Evolutionary conservation across 2,329 filamentous ascomycete genomes (phyloP), one percentile per base, ranked within the genome.

Genomic region (Exophiala viscosa): DNA sequence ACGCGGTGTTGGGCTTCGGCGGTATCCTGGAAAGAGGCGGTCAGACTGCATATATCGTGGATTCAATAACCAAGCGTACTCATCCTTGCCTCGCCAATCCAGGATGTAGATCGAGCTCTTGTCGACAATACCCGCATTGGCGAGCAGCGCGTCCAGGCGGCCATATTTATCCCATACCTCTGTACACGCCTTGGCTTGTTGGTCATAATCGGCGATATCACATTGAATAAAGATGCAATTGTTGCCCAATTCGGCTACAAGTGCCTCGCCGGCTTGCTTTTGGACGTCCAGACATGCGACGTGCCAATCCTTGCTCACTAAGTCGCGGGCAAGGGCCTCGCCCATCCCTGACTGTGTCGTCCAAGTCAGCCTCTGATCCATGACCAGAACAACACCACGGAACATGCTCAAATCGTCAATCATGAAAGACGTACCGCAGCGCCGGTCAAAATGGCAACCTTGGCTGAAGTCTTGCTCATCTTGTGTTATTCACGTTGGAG

Each of bases 91-190:
- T 33, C 65, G 62, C 57, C 67, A 60, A 28, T 69, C 60, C 42
- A 72, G 66, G 42, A 77, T 71, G 64, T 75, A 80, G 20, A 76
- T 58, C 14, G 73, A 76, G 13, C 67, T 70, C 9, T 58, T 62
- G 60, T 80, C 76, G 1, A 76, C 69, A 32, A 74, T 72, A n/a
- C 76, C 78, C 0, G 77, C 77, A 56, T 80, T 80, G 38, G 74
- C 71, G n/a, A 73, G 72, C 1, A 79, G 59, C 0, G 71, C 70
- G 64, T 81, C 77, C 9, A 81, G 65, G 7, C 74, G 70, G 1
- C 70, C 70, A 64, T 71, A 78, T 36, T 68, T 69, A 5, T 67
- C 52, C 66, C 69, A 77, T 0, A 76, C 73, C 2, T 66, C 52
- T 7, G 65, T 59, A 60, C 79, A 80, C 9, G 71, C 69, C 1